These are phyloP conservation scores for Alternaria ventricosa DNA, from an alignment of 2,329 filamentous ascomycete species.

Conservation along the genomic window DNA sequence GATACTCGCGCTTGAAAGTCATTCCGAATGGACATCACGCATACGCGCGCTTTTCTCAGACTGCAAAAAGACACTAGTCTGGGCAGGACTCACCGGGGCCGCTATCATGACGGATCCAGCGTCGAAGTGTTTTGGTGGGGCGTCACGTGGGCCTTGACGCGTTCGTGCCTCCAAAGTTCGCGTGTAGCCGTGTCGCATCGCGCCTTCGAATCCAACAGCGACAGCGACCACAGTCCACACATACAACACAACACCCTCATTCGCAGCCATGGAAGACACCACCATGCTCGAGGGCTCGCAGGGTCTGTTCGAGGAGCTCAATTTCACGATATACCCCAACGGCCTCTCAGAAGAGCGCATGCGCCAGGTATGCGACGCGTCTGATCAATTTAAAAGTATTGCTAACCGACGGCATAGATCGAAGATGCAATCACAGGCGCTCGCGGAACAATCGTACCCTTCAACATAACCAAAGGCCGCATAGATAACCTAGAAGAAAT, in stretches of 20 bases:
- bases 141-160: constrained; percentile 23
- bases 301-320: constrained; percentile 48
- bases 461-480: constrained; percentile 48
- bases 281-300: constrained; percentile 39
- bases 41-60: neutral
- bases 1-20: neutral
- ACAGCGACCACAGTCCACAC: neutral
- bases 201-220: constrained; percentile 8
- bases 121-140: constrained; percentile 12
- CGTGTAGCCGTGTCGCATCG: constrained; percentile 10
- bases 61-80: neutral
- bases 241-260: constrained; percentile 3
- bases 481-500: constrained; percentile 54
- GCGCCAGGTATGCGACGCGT: constrained; percentile 39
- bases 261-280: constrained; percentile 41
- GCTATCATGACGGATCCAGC: neutral
- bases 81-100: neutral
- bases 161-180: constrained; percentile 9
- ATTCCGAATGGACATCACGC: neutral
- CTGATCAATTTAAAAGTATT: neutral
- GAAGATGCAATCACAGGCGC: constrained; percentile 54
- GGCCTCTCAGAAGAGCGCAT: constrained; percentile 39
- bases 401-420: constrained; percentile 49
- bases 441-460: constrained; percentile 56
- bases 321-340: constrained; percentile 54